Conservation (phyloP, 768 basidiomycete species). For the Russula dissimulans region DNA sequence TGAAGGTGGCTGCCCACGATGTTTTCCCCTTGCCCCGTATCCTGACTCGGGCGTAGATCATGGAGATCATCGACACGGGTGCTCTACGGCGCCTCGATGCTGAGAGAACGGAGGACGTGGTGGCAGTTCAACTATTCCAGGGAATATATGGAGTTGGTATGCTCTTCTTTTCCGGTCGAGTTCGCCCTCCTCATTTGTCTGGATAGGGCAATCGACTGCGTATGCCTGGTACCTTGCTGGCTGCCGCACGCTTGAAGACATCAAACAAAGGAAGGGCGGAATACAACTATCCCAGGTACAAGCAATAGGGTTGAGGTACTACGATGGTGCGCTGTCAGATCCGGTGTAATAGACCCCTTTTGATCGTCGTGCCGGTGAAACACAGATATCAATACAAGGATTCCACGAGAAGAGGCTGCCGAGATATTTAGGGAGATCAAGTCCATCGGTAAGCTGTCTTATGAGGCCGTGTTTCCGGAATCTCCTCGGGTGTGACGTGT, state of each 20-base stretch:
- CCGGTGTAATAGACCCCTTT: background rate
- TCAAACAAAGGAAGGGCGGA: constrained; percentile 49
- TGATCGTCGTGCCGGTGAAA: background rate
- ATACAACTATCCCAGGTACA: constrained; percentile 52
- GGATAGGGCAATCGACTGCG: constrained; percentile 53
- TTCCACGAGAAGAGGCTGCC: constrained; percentile 74
- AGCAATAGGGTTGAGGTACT: constrained; percentile 57
- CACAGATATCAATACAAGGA: constrained; percentile 69
- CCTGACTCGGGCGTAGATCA: constrained; percentile 40
- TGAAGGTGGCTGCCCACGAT: constrained; percentile 39
- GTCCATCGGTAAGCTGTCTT: constrained; percentile 44
- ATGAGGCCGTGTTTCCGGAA: background rate
- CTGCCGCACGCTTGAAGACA: constrained; percentile 69
- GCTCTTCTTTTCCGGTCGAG: constrained; percentile 18
- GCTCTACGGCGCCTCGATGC: constrained; percentile 56
- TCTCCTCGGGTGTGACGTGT: background rate
- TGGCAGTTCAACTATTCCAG: constrained; percentile 48
- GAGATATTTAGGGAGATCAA: constrained; percentile 66
- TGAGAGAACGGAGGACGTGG: constrained; percentile 57
- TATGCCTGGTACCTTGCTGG: constrained; percentile 68
- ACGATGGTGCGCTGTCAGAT: constrained; percentile 44
- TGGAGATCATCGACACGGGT: constrained; percentile 73
- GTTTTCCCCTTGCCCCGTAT: background rate
- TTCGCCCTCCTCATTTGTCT: background rate
- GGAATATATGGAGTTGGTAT: constrained; percentile 84